Evolutionary conservation across 305 asterid species (phyloP), one percentile per base, ranked within the genome.

Genomic region (Lippia alba): DNA sequence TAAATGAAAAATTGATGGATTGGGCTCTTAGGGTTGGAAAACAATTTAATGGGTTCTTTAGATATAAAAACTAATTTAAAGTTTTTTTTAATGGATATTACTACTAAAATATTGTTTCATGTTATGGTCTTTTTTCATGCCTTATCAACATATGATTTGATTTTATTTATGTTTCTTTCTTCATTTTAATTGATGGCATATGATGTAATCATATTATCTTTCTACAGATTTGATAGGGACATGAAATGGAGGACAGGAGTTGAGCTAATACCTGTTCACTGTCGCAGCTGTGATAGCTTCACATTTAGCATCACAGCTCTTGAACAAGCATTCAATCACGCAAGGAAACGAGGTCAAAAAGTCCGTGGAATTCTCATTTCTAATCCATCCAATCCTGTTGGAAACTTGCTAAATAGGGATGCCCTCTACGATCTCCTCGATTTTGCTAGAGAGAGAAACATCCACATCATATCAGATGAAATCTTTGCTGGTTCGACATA

Each of bases 401-500:
- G 97, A 41, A 89, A 81, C 81, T 61, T 85, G 71, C 79, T 87
- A 71, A 84, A 78, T 14, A 72, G 86, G 73, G 96, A 86, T 55
- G 54, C 62, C 69, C 96, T 92, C 48, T 69, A 56, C 8, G 74
- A 76, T 71, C 82, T 94, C 78, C 72, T 94, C 44, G 90, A 83
- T 66, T 94, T 89, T 76, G 97, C 96, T 41, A 78, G 94, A 78
- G 96, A 91, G 78, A 88, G 83, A 84, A 91, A 91, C 75, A 86
- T 91, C 81, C 99, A 94, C 78, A 79, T 94, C 69, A 89, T 94
- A 77, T 89, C 94, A 58, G 96, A 88, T 74, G 99, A 94, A 86
- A 82, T 94, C 72, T 91, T 83, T 74, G 92, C 96, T 0, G 97
- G 97, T 6, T 91, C 97, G 16, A 79, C 84, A 11, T 84, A 80